These are phyloP conservation scores for Hypoxylon perforatum DNA, from an alignment of 495 filamentous ascomycete species.

Conservation along the genomic window DNA sequence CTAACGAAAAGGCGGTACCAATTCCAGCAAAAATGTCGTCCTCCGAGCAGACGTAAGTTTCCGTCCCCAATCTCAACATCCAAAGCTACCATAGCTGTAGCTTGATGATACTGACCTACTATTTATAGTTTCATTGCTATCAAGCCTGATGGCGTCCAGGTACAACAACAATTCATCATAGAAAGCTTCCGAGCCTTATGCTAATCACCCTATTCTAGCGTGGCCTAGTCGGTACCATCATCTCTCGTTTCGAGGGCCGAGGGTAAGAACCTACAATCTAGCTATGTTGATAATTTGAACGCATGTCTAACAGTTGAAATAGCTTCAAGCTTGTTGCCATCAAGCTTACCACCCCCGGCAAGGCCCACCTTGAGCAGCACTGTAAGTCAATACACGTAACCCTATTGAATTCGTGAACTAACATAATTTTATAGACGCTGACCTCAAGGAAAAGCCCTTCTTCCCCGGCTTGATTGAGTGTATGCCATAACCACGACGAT, in stretches of 20 bases:
- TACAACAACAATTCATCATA: slow-evolving; percentile 53
- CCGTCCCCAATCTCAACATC: background rate
- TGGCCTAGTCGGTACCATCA: slow-evolving; percentile 95
- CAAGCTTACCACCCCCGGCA: slow-evolving; percentile 88
- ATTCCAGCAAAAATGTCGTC: slow-evolving; percentile 75
- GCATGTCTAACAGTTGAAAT: slow-evolving; percentile 36
- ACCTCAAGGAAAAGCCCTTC: slow-evolving; percentile 94
- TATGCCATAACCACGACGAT: slow-evolving; percentile 51
- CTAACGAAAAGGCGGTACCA: slow-evolving; percentile 32
- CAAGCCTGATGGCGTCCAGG: slow-evolving; percentile 99
- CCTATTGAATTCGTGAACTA: slow-evolving; percentile 37
- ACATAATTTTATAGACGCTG: slow-evolving; percentile 68
- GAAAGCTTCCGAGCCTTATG: slow-evolving; percentile 11
- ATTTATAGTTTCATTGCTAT: slow-evolving; percentile 91
- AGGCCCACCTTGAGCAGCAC: slow-evolving; percentile 97
- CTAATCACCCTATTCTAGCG: slow-evolving; percentile 66
- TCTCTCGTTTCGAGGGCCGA: slow-evolving; percentile 94
- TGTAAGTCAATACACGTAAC: slow-evolving; percentile 59
- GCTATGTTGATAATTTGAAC: background rate
- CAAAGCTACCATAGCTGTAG: slow-evolving; percentile 9
- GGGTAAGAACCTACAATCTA: slow-evolving; percentile 66
- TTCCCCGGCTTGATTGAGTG: slow-evolving; percentile 92
- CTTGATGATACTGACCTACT: slow-evolving; percentile 55
- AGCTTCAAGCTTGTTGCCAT: slow-evolving; percentile 98
- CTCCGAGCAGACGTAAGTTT: slow-evolving; percentile 88